These are phyloP conservation scores for Adenanthera pavonina DNA, from an alignment of 306 rosid genomes.

Conservation along the genomic window DNA sequence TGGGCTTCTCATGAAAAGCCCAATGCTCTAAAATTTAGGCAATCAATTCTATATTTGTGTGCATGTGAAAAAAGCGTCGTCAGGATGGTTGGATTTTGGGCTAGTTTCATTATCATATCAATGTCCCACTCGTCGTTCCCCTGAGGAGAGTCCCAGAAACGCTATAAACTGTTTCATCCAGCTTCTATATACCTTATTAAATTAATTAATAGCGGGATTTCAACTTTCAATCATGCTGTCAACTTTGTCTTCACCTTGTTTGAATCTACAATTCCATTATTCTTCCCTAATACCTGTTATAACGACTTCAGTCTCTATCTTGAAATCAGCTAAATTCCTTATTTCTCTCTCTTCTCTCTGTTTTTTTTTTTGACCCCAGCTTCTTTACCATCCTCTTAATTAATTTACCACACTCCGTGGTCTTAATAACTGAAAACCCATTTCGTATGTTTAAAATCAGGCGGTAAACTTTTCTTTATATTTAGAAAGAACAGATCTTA, in stretches of 20 bases:
- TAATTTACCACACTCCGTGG: neutral
- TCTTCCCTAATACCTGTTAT: neutral
- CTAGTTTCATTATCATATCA: neutral
- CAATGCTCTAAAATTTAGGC: neutral
- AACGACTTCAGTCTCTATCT: neutral
- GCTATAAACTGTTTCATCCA: neutral
- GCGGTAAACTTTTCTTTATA: neutral
- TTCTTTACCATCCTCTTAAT: neutral
- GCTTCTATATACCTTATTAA: neutral
- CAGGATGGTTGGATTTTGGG: neutral
- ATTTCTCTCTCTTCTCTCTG: neutral
- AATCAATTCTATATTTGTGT: neutral
- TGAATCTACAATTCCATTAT: neutral
- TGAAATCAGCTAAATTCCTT: no score
- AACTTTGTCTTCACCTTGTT: neutral
- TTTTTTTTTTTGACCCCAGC: neutral
- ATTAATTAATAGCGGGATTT: neutral
- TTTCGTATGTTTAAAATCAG: neutral
- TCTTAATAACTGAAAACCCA: no score
- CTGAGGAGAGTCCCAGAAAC: neutral
- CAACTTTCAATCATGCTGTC: neutral
- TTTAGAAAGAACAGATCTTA: neutral
- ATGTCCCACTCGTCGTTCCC: neutral
- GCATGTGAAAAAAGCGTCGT: no score
- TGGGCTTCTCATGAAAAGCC: constrained; percentile 3